phyloP scores from a whole-genome alignment of 2,329 filamentous ascomycete genomes.

The Chrysoporthe cubensis region DNA sequence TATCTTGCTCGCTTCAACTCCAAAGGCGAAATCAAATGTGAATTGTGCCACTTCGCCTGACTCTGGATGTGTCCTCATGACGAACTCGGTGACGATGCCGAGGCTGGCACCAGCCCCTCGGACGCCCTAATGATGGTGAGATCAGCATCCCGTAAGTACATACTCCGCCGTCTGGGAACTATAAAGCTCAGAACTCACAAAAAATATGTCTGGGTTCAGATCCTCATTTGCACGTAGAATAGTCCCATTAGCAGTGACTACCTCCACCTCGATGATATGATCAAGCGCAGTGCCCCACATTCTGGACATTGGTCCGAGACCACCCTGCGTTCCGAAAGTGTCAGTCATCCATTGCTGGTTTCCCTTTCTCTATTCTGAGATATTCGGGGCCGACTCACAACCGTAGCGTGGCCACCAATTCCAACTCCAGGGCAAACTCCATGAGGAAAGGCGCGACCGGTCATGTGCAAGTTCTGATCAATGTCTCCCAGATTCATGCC shows the following conservation, averaged over 20 bases:
- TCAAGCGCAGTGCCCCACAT: constrained; percentile 63
- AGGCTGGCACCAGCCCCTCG: constrained; percentile 61
- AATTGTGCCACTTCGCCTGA: constrained; percentile 62
- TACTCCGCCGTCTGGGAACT: not conserved
- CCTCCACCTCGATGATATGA: constrained; percentile 57
- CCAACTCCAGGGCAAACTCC: constrained; percentile 64
- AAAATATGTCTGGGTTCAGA: constrained; percentile 59
- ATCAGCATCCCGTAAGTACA: not conserved
- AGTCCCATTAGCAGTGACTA: constrained; percentile 60
- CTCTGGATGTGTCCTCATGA: constrained; percentile 58
- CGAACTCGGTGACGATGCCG: constrained; percentile 61
- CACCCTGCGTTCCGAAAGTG: constrained; percentile 47
- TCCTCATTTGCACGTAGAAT: constrained; percentile 52
- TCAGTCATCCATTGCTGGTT: not conserved
- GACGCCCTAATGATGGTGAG: constrained; percentile 44
- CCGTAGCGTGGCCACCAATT: constrained; percentile 61
- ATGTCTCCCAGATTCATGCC: constrained; percentile 58
- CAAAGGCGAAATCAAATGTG: constrained; percentile 57
- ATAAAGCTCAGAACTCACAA: constrained; percentile 38
- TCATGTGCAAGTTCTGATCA: constrained; percentile 53
- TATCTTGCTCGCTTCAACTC: constrained; percentile 48
- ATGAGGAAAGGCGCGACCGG: constrained; percentile 61
- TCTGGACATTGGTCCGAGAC: constrained; percentile 60
- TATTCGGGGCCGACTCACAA: constrained; percentile 42
- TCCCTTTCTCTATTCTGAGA: not conserved